Evolutionary conservation across 2,329 filamentous ascomycete species (phyloP).

Genomic region (Pseudocercospora pini-densiflorae): DNA sequence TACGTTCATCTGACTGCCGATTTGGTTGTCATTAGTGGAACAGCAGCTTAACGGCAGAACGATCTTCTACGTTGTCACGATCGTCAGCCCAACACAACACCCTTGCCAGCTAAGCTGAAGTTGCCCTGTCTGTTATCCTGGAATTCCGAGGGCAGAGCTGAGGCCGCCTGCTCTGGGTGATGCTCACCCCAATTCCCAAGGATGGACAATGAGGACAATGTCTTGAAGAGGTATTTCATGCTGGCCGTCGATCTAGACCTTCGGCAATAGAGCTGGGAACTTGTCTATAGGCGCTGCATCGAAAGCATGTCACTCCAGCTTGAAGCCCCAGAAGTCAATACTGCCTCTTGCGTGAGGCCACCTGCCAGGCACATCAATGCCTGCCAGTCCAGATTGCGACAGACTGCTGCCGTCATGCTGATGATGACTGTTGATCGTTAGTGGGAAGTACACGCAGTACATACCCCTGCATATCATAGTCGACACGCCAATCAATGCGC

Average conservation of each 20-base stretch:
- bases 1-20: neutral
- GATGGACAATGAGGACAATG: neutral
- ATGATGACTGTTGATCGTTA: neutral
- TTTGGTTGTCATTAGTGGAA: neutral
- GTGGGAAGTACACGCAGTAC: neutral
- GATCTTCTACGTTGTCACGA: neutral
- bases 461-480: neutral
- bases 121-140: neutral
- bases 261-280: neutral
- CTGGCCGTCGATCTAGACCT: neutral
- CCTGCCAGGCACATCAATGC: neutral
- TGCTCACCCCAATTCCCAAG: neutral
- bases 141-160: neutral
- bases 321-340: neutral
- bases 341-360: constrained; percentile 1
- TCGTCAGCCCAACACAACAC: neutral
- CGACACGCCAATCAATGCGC: neutral
- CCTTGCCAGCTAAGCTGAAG: neutral
- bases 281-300: neutral
- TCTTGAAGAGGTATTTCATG: neutral
- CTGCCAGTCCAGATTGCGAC: no score
- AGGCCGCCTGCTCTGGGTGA: neutral
- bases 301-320: neutral
- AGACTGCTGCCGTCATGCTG: neutral
- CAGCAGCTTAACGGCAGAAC: neutral